Evolutionary conservation across 78 protist species (phyloP), one percentile per base, ranked within the genome.

Genomic region (Chrysochromulina parva): DNA sequence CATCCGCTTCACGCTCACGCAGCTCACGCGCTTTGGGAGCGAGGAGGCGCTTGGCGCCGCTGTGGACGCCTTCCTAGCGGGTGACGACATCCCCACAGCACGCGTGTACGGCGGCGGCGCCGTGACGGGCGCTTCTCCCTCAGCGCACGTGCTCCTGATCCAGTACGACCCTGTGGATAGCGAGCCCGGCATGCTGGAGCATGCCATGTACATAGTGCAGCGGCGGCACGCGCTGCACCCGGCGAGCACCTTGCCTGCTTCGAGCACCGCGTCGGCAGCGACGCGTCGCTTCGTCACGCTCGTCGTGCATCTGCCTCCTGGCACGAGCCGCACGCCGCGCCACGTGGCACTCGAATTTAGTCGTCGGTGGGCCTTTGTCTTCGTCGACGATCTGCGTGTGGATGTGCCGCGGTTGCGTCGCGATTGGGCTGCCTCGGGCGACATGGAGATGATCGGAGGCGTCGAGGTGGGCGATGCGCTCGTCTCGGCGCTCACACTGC

Each of bases 261-360:
- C 38, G 38, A 38, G 38, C 38, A 16, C 26, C 26, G 10, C 69
- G 69, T 16, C 26, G 69, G 73, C 26, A 19, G 24, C 47, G 47
- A 66, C 26, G 9, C 9, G 73, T 38, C 9, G 3, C n/a, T 26
- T 2, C 28, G 55, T 50, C 16, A 16, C 52, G 59, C 85, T 76
- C 85, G 17, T 52, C 59, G 22, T 76, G 85, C 85, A 76, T 28
- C 58, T 76, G 7, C 85, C 85, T 10, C 85, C 85, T 0, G 85
- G 85, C 11, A 48, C 54, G 19, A 4, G 59, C 28, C 7, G 57
- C 5, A 1, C 55, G 38, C 19, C 3, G 26, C 55, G 85, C 9
- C 26, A 48, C 0, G 2, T 76, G 26, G 6, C 85, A 1, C 57
- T 76, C 20, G 85, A 76, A 7, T 50, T 76, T n/a, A 50, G 2